These are phyloP conservation scores for Curvularia verruculosa DNA, from an alignment of 2,329 filamentous ascomycete genomes.

Conservation along the genomic window DNA sequence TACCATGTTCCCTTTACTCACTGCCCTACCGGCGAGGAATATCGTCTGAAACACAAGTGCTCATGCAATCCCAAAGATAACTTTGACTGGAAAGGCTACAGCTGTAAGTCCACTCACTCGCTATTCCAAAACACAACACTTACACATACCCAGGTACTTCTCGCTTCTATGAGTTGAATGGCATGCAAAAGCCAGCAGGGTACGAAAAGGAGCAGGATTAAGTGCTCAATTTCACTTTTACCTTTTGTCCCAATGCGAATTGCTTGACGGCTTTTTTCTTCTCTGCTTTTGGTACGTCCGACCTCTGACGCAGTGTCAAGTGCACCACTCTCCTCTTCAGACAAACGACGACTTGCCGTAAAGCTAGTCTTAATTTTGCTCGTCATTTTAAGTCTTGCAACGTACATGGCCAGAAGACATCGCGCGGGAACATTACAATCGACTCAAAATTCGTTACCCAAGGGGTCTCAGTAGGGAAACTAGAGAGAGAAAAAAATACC, in stretches of 20 bases:
- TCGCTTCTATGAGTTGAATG: slow-evolving; percentile 83
- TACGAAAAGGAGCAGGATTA: slow-evolving; percentile 71
- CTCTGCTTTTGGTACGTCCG: slow-evolving; percentile 15
- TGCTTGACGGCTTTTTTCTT: slow-evolving; percentile 6
- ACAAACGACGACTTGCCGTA: slow-evolving; percentile 33
- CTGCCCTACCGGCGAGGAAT: slow-evolving; percentile 89
- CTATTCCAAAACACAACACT: background rate
- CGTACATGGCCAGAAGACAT: slow-evolving; percentile 20
- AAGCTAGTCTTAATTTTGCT: slow-evolving; percentile 29
- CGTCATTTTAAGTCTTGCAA: slow-evolving; percentile 23
- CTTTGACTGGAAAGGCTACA: slow-evolving; percentile 99
- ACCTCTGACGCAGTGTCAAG: slow-evolving; percentile 38
- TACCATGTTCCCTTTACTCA: slow-evolving; percentile 98
- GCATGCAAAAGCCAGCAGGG: slow-evolving; percentile 80
- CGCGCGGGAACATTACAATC: background rate
- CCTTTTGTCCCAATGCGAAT: slow-evolving; percentile 5
- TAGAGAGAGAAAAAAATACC: background rate
- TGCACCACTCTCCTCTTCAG: slow-evolving; percentile 32
- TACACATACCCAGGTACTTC: slow-evolving; percentile 73
- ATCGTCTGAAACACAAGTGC: slow-evolving; percentile 82
- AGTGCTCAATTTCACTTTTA: slow-evolving; percentile 25
- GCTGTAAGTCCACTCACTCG: slow-evolving; percentile 69
- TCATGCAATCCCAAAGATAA: slow-evolving; percentile 95
- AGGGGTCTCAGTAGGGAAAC: slow-evolving; percentile 12
- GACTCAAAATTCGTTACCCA: slow-evolving; percentile 12